Evolutionary conservation across 2,329 filamentous ascomycete genomes (phyloP), one percentile per base, ranked within the genome.

Genomic region (Aspergillus latus): DNA sequence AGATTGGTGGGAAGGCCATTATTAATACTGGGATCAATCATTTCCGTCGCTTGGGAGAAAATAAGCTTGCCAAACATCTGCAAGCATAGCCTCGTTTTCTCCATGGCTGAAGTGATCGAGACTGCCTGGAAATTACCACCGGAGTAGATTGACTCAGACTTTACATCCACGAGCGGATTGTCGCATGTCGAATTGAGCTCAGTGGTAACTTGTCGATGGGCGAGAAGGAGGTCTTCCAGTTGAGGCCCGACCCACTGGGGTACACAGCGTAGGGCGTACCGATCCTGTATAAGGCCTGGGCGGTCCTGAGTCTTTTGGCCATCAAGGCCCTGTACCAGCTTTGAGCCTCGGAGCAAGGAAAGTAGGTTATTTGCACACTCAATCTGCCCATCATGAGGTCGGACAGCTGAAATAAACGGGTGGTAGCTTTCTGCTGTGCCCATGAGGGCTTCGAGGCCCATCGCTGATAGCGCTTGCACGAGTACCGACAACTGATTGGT

Each of bases 111-210:
- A 0, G 86, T 87, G 26, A 88, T 71, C 1, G 80, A 74, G 7
- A 74, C 74, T 0, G 85, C 87, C 67, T 88, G 86, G 67, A 89
- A 88, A 65, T 89, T 89, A 28, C 84, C 85, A 2, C 85, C 85
- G 52, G 84, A 81, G 52, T 82, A 77, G 28, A 86, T 72, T 11
- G 73, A 66, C 10, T 63, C 69, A 7, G 57, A 61, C 1, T 60
- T 59, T 0, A 70, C 64, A 57, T 87, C 79, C 10, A 88, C 76
- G 8, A 89, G 69, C 0, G 83, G 85, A 65, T 88, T 88, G 65
- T 88, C 86, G 0, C 83, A 84, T 0, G 83, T 82, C 0, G 85
- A 86, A 67, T 88, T 89, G 7, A 86, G 75, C 64, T 89, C 87
- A 1, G 79, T 74, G 0, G 72, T 67, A 1, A 89, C 64, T 63